Conservation (phyloP, 2,329 filamentous ascomycete genomes). For the Stemphylium vesicarium region DNA sequence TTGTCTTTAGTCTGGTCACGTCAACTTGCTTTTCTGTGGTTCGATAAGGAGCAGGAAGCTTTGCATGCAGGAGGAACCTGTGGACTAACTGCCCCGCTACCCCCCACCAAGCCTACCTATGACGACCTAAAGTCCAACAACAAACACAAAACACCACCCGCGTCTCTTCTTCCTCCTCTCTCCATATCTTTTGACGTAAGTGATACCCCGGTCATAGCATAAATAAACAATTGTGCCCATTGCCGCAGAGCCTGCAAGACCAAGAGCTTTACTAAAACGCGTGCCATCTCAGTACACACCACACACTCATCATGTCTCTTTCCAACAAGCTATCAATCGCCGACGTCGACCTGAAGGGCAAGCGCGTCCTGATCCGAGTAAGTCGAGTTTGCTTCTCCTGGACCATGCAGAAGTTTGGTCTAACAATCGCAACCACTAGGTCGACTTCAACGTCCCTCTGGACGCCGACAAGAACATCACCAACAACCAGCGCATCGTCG, state of each 20-base stretch:
- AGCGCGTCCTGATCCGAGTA: constrained; percentile 97
- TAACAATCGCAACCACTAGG: constrained; percentile 60
- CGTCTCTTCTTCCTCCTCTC: constrained; percentile 13
- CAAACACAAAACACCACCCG: constrained; percentile 23
- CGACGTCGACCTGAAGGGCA: constrained; percentile 96
- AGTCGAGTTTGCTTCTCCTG: constrained; percentile 49
- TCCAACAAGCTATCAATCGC: constrained; percentile 97
- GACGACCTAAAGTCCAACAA: constrained; percentile 31
- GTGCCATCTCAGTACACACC: constrained; percentile 8
- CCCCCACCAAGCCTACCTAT: constrained; percentile 31
- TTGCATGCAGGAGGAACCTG: constrained; percentile 12
- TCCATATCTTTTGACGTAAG: constrained; percentile 27
- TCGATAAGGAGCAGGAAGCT: constrained; percentile 29
- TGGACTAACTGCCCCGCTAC: constrained; percentile 21
- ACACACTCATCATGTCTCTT: constrained; percentile 78
- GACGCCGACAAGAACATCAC: constrained; percentile 92
- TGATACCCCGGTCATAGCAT: constrained; percentile 9
- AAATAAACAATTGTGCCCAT: constrained; percentile 6
- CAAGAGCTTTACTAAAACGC: constrained; percentile 3
- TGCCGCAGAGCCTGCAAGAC: not conserved
- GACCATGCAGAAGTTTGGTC: constrained; percentile 2
- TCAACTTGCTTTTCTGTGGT: constrained; percentile 32
- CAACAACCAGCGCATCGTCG: constrained; percentile 98
- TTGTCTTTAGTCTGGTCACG: constrained; percentile 8
- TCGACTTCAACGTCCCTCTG: constrained; percentile 99